Conservation (phyloP, 169 alveolate genomes). For the Cystoisospora suis region DNA sequence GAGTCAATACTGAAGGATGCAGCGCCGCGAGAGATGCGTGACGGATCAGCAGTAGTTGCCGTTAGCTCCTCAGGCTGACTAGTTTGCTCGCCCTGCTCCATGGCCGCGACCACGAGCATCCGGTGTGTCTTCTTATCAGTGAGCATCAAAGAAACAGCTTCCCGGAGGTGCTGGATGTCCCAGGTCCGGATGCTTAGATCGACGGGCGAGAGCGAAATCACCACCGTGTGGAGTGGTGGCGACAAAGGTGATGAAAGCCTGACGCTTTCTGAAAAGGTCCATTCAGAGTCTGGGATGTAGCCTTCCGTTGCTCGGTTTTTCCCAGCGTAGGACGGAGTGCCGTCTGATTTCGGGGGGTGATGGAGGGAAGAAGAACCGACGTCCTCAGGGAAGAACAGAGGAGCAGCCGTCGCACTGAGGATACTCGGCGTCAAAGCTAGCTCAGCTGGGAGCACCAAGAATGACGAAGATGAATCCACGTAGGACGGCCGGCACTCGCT, state of each 20-base stretch:
- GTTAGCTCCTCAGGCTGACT: neutral
- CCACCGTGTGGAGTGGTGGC: conserved; percentile 4
- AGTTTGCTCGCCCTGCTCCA: neutral
- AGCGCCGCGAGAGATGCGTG: neutral
- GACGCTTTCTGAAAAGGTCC: neutral
- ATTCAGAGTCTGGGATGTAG: too few species aligned
- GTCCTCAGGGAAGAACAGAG: too few species aligned
- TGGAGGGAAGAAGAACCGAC: too few species aligned
- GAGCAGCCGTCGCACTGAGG: too few species aligned
- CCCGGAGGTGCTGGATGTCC: neutral
- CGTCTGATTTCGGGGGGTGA: too few species aligned
- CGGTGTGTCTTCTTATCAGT: neutral
- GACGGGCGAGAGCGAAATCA: neutral
- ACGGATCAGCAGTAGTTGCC: neutral
- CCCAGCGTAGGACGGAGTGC: too few species aligned
- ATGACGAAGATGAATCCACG: too few species aligned
- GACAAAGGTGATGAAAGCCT: conserved; percentile 12
- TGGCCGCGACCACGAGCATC: neutral
- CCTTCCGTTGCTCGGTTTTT: too few species aligned
- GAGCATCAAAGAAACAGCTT: conserved; percentile 15
- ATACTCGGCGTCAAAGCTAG: too few species aligned
- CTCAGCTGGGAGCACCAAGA: too few species aligned
- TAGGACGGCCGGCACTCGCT: too few species aligned
- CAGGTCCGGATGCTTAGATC: neutral
- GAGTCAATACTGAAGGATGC: neutral